phyloP scores from a whole-genome alignment of 2,329 filamentous ascomycete genomes.

The Phyllosticta capitalensis region DNA sequence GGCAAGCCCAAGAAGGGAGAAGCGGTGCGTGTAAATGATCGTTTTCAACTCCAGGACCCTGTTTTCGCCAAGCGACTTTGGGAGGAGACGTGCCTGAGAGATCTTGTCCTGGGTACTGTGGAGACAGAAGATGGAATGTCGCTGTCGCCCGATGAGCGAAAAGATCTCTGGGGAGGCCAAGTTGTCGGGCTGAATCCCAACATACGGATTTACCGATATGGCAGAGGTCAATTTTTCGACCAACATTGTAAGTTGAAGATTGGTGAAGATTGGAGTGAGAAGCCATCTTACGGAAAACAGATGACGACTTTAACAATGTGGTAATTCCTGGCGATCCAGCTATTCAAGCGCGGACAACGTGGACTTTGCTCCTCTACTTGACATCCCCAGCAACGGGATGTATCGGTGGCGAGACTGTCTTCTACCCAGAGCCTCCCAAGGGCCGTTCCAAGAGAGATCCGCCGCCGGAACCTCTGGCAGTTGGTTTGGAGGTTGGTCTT shows the following conservation, averaged over 20 bases:
- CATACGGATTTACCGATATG: slow-evolving; percentile 82
- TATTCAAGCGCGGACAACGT: slow-evolving; percentile 62
- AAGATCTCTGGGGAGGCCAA: slow-evolving; percentile 62
- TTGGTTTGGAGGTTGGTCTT: slow-evolving; percentile 74
- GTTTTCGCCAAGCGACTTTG: slow-evolving; percentile 67
- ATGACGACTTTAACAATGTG: slow-evolving; percentile 78
- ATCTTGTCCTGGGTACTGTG: slow-evolving; percentile 37
- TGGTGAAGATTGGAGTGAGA: not conserved
- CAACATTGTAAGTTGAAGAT: slow-evolving; percentile 65
- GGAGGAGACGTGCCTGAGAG: slow-evolving; percentile 64
- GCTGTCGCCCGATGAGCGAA: slow-evolving; percentile 22
- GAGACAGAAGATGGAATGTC: slow-evolving; percentile 21
- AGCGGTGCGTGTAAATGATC: slow-evolving; percentile 78
- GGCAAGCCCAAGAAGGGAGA: slow-evolving; percentile 69
- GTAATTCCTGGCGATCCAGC: slow-evolving; percentile 36
- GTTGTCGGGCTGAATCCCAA: slow-evolving; percentile 80
- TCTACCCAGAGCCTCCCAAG: slow-evolving; percentile 61
- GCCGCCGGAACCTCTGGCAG: slow-evolving; percentile 53
- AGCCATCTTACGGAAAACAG: slow-evolving; percentile 36
- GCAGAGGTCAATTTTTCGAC: slow-evolving; percentile 80
- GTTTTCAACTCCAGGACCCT: slow-evolving; percentile 72
- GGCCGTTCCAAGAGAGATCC: slow-evolving; percentile 33
- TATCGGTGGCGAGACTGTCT: slow-evolving; percentile 79
- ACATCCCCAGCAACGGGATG: slow-evolving; percentile 67
- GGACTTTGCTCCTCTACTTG: slow-evolving; percentile 84